Evolutionary conservation across 1,284 basidiomycete genomes (phyloP), one percentile per base, ranked within the genome.

Genomic region (Takashimella tepidaria): DNA sequence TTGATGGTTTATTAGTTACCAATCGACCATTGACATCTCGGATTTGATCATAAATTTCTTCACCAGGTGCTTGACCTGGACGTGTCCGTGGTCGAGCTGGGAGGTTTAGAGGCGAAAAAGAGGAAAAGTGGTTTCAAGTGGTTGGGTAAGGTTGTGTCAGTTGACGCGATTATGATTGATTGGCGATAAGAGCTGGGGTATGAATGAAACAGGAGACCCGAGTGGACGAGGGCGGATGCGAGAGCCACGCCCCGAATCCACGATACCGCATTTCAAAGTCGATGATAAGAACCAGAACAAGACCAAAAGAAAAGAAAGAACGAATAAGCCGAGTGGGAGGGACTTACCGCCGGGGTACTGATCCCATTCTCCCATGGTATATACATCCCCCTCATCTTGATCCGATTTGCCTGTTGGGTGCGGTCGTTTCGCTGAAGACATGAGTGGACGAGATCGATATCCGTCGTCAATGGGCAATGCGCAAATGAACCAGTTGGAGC

Each of bases 1-100:
- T 92, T 16, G 86, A 86, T 6, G 77, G 75, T 45, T 80, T 92
- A 25, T 72, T 87, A 12, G 80, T 83, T 27, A 78, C 80, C 3
- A 84, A 82, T 4, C 79, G 78, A 54, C 78, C 75, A 20, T 87
- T 86, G 51, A 59, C 50, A 54, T 74, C 72, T 11, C 49, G 21
- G 3, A 66, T 59, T 22, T 62, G 61, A 19, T 68, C 68, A 51
- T 72, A 72, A 2, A 60, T 54, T 44, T 61, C 44, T 51, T 75
- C 73, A 5, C 61, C 54, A 2, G 66, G 63, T 3, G 57, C 71
- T 44, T 57, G 27, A 4, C 73, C 71, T 12, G 72, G 71, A 40
- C 63, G 53, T 21, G 64, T 61, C 16, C 67, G 55, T 49, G 59
- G 45, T 25, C 57, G 60, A 16, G 63, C 70, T 69, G 49, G 31